Evolutionary conservation across 768 basidiomycete species (phyloP), one percentile per base, ranked within the genome.

Genomic region (Russula abietina): DNA sequence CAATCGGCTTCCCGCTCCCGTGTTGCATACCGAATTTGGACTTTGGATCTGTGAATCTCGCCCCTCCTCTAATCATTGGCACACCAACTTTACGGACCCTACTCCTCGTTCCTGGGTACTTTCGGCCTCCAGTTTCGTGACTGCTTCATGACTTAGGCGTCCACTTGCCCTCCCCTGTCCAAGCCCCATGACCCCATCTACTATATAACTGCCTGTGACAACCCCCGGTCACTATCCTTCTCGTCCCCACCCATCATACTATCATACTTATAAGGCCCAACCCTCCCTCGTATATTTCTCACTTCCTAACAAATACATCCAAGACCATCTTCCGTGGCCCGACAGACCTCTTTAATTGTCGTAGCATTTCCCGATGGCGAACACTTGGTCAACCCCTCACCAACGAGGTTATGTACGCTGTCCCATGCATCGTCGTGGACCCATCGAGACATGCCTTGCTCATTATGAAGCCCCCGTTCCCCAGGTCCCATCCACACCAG

Each of bases 101-200:
- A n/a, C n/a, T n/a, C n/a, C n/a, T n/a, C n/a, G n/a, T n/a, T n/a
- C n/a, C n/a, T n/a, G n/a, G n/a, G n/a, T 60, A 57, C 58, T 62
- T 65, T 67, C 69, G 65, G 65, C 69, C 38, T 59, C 61, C 28
- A 30, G 28, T 30, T 30, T 30, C 28, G 61, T 58, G 51, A 63
- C 53, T 54, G 59, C 67, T n/a, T 72, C 72, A 69, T 69, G 68
- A 71, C 67, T n/a, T 68, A 60, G 62, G 43, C 55, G 59, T 59
- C 39, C 45, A 46, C 46, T 55, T 65, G 46, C 70, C 28, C 2
- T 59, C 52, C 56, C 55, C 56, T 61, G 64, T 62, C 55, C 51
- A 41, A 22, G 28, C 7, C 10, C 33, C 57, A n/a, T n/a, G n/a
- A n/a, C 51, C 30, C 69, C 67, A 58, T 54, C 28, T 12, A 14